Percentiles rank a stretch among this genome's conserved stretches.
Conservation (phyloP, 202 grass and related monocot species). For the Thinopyrum obtusiflorum region DNA sequence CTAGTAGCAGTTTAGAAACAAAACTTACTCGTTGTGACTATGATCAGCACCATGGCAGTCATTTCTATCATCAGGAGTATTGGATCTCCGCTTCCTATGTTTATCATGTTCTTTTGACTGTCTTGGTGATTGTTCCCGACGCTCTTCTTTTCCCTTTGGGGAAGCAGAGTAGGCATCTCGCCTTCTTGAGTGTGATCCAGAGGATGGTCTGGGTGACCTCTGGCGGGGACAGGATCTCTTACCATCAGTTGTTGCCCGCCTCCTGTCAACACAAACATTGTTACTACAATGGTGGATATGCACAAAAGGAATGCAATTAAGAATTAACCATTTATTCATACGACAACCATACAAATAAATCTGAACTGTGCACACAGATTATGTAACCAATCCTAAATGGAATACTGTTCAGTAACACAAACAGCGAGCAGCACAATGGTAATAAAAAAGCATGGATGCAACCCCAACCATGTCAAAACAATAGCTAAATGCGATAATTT, state of each 20-base stretch:
- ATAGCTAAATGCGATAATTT: not conserved
- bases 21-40: slow-evolving; percentile 34
- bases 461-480: not conserved
- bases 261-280: slow-evolving; percentile 18
- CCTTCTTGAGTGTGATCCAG: slow-evolving; percentile 47
- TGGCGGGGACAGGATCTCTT: slow-evolving; percentile 21
- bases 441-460: not conserved
- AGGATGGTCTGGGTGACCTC: slow-evolving; percentile 23
- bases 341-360: not conserved
- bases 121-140: slow-evolving; percentile 37
- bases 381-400: not conserved
- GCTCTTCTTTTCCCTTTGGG: slow-evolving; percentile 46
- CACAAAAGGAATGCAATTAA: not conserved
- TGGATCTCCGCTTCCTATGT: slow-evolving; percentile 27
- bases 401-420: not conserved
- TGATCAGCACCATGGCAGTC: slow-evolving; percentile 18
- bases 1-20: not conserved
- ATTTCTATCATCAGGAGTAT: slow-evolving; percentile 32
- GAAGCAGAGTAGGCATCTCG: slow-evolving; percentile 45
- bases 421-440: not conserved
- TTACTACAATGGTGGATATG: not conserved
- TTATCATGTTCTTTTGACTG: slow-evolving; percentile 39
- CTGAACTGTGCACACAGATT: not conserved
- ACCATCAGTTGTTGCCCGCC: slow-evolving; percentile 19
- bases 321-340: not conserved